phyloP scores from a whole-genome alignment of 495 filamentous ascomycete species.

The Poronia punctata region DNA sequence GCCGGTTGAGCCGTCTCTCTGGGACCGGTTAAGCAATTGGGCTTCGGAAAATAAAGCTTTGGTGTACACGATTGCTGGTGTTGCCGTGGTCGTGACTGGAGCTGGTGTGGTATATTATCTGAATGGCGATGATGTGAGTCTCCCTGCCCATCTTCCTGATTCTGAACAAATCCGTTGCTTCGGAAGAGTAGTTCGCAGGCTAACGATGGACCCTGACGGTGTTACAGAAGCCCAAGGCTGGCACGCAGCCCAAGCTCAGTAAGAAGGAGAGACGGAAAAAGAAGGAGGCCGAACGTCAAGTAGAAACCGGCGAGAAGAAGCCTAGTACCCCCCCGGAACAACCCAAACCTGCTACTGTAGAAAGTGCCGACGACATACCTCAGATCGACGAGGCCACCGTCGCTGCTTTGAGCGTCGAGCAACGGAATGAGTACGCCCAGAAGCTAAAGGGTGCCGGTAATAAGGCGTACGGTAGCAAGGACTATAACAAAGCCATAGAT shows the following conservation, averaged over 20 bases:
- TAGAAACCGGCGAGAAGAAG: conserved; percentile 38
- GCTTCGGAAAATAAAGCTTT: conserved; percentile 89
- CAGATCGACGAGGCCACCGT: conserved; percentile 78
- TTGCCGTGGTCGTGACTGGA: conserved; percentile 81
- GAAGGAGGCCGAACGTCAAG: conserved; percentile 64
- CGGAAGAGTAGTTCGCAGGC: conserved; percentile 3
- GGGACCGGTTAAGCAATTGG: conserved; percentile 87
- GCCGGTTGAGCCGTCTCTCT: conserved; percentile 57
- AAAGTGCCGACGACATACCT: conserved; percentile 70
- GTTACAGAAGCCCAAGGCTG: conserved; percentile 22
- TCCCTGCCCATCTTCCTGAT: not conserved
- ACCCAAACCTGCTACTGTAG: conserved; percentile 47
- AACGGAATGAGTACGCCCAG: conserved; percentile 74
- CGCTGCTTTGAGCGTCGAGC: conserved; percentile 58
- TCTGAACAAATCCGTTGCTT: not conserved
- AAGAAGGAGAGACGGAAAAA: conserved; percentile 58
- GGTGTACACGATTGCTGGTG: conserved; percentile 92
- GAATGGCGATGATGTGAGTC: conserved; percentile 39
- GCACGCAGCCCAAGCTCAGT: conserved; percentile 33
- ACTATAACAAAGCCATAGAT: conserved; percentile 84
- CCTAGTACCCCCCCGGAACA: conserved; percentile 28
- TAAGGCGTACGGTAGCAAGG: conserved; percentile 88
- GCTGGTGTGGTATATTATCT: conserved; percentile 92
- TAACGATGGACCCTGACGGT: not conserved
- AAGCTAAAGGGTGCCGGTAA: conserved; percentile 95